Evolutionary conservation across 805 yeast species (phyloP).

Genomic region (Kazachstania martiniae): DNA sequence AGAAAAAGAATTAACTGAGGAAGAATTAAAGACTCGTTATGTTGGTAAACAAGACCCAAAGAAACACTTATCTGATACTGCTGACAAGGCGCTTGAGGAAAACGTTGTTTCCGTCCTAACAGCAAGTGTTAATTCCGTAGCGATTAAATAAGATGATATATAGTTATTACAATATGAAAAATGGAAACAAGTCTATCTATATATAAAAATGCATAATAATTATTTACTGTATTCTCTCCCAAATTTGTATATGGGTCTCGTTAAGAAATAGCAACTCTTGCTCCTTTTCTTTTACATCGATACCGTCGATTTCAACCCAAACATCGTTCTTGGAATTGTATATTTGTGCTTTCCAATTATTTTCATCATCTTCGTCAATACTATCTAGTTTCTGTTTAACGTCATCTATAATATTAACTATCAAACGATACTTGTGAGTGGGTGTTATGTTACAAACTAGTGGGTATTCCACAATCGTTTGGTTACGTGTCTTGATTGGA

Average conservation of each 20-base stretch:
- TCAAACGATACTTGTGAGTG: constrained; percentile 30
- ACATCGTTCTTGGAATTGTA: constrained; percentile 16
- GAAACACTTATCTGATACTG: constrained; percentile 87
- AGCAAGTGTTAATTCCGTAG: constrained; percentile 81
- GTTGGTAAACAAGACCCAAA: constrained; percentile 99
- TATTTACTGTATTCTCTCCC: constrained; percentile 33
- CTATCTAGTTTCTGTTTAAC: constrained; percentile 6
- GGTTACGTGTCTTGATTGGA: constrained; percentile 37
- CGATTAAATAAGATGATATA: constrained; percentile 47
- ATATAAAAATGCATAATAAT: background rate
- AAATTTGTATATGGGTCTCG: constrained; percentile 57
- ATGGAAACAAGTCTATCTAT: background rate
- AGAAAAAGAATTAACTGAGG: constrained; percentile 80
- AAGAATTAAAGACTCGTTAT: constrained; percentile 86
- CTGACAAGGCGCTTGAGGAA: constrained; percentile 77
- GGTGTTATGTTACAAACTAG: constrained; percentile 26
- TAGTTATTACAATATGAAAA: no score
- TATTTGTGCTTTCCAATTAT: constrained; percentile 41
- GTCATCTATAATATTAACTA: constrained; percentile 39
- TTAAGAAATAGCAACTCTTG: constrained; percentile 50
- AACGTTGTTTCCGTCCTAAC: constrained; percentile 81
- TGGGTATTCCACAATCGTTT: constrained; percentile 55
- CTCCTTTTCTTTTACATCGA: constrained; percentile 36
- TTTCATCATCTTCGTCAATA: constrained; percentile 25
- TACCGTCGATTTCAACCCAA: constrained; percentile 55